These are phyloP conservation scores for Kazachstania africana DNA, from an alignment of 805 yeast genomes.

Conservation along the genomic window DNA sequence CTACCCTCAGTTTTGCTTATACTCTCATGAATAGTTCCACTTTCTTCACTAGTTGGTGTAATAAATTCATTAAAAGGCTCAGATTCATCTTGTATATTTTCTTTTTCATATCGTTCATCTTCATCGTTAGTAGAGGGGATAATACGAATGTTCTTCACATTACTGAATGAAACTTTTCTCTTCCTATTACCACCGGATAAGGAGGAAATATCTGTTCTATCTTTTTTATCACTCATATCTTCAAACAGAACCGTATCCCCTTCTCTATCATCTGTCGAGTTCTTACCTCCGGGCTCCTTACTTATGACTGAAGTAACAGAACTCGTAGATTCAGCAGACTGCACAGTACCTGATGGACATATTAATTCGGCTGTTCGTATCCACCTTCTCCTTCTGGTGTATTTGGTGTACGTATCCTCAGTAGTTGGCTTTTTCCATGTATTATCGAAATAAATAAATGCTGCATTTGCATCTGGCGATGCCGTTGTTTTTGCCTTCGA, in stretches of 20 bases:
- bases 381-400: conserved; percentile 94
- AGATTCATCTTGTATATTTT: no score
- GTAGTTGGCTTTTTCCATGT: conserved; percentile 89
- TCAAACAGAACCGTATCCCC: neutral
- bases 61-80: no score
- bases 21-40: no score
- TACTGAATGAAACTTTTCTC: conserved; percentile 26
- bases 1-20: no score
- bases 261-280: neutral
- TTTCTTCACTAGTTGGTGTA: no score
- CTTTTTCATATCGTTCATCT: no score
- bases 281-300: no score
- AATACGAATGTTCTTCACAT: conserved; percentile 18
- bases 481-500: conserved; percentile 42
- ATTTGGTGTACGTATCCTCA: conserved; percentile 79
- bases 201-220: neutral
- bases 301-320: neutral
- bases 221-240: neutral
- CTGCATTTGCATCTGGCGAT: conserved; percentile 70
- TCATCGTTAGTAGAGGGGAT: conserved; percentile 12
- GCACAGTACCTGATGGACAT: conserved; percentile 7
- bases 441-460: conserved; percentile 80
- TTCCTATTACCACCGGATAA: conserved; percentile 4
- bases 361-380: conserved; percentile 84
- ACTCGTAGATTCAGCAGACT: neutral